A percentile compares a stretch with the other conserved stretches of the same genome.
Conservation (phyloP, 1,284 basidiomycete genomes). For the Cryptococcus deneoformans region DNA sequence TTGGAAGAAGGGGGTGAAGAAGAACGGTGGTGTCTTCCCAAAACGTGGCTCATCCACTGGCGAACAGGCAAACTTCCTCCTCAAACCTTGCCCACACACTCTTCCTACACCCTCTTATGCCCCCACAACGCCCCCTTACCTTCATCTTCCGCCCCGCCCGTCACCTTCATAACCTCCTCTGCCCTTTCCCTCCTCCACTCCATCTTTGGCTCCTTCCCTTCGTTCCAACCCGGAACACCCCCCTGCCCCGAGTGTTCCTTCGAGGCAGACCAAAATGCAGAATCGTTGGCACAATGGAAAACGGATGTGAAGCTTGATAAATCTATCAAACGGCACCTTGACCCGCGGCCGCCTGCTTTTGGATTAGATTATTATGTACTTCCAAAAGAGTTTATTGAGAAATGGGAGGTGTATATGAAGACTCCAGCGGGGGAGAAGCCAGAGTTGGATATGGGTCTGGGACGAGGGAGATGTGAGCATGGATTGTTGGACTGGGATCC, state of each 20-base stretch:
- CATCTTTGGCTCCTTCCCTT: slow-evolving; percentile 27
- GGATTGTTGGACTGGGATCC: slow-evolving; percentile 37
- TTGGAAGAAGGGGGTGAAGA: slow-evolving; percentile 2
- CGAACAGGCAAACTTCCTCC: slow-evolving; percentile 8
- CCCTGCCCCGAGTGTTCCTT: slow-evolving; percentile 19
- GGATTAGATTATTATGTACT: slow-evolving; percentile 24
- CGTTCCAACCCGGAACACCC: slow-evolving; percentile 6
- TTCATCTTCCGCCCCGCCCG: neutral
- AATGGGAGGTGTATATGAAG: slow-evolving; percentile 23
- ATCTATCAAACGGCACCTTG: slow-evolving; percentile 11
- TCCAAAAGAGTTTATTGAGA: slow-evolving; percentile 17
- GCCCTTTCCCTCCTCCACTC: slow-evolving; percentile 26
- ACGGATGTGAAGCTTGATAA: slow-evolving; percentile 13
- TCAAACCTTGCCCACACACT: slow-evolving; percentile 14
- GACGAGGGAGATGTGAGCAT: slow-evolving; percentile 28
- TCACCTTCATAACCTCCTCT: slow-evolving; percentile 9
- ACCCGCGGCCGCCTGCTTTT: slow-evolving; percentile 10
- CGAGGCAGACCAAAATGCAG: neutral
- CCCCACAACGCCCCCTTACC: slow-evolving; percentile 25
- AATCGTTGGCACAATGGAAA: slow-evolving; percentile 4
- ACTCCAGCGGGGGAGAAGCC: slow-evolving; percentile 7
- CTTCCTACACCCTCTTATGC: slow-evolving; percentile 28
- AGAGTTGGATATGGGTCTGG: slow-evolving; percentile 12
- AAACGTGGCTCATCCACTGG: slow-evolving; percentile 31
- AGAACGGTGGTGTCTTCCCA: slow-evolving; percentile 20